Evolutionary conservation across 2,329 filamentous ascomycete genomes (phyloP).

Genomic region (Arachnomyces sp.): DNA sequence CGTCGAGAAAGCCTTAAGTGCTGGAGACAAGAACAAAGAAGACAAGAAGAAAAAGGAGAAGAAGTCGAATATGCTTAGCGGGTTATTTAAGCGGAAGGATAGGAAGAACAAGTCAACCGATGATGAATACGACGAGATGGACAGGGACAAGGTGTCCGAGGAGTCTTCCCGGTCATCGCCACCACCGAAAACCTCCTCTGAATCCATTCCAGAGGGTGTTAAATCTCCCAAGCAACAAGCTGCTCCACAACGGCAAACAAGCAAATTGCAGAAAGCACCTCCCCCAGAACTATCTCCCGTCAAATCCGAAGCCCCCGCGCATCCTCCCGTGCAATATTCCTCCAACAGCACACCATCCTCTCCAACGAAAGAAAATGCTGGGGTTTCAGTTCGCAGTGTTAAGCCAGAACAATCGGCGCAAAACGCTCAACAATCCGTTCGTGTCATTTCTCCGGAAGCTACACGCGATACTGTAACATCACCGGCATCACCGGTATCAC

Average conservation of each 20-base stretch:
- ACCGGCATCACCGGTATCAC: slow-evolving; percentile 14
- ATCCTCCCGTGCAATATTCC: slow-evolving; percentile 30
- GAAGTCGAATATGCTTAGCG: slow-evolving; percentile 65
- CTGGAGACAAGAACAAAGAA: slow-evolving; percentile 59
- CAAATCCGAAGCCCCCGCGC: slow-evolving; percentile 38
- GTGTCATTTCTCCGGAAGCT: slow-evolving; percentile 26
- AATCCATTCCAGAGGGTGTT: slow-evolving; percentile 33
- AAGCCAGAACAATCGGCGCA: too few species aligned
- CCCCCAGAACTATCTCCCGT: slow-evolving; percentile 33
- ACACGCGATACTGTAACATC: slow-evolving; percentile 21
- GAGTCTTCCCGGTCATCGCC: slow-evolving; percentile 45
- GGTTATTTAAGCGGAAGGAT: slow-evolving; percentile 60
- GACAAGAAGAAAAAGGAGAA: slow-evolving; percentile 69
- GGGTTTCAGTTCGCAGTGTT: slow-evolving; percentile 11
- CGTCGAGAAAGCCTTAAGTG: slow-evolving; percentile 60
- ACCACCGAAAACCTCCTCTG: slow-evolving; percentile 38
- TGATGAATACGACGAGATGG: slow-evolving; percentile 37
- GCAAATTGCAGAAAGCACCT: slow-evolving; percentile 65
- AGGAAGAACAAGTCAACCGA: slow-evolving; percentile 49
- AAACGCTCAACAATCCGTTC: slow-evolving; percentile 17
- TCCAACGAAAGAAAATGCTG: slow-evolving; percentile 16
- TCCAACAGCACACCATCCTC: slow-evolving; percentile 17
- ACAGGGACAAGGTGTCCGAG: slow-evolving; percentile 53
- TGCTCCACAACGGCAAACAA: slow-evolving; percentile 49
- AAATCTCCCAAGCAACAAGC: slow-evolving; percentile 22